Base-by-base conservation (phyloP, 495 filamentous ascomycete genomes). In the Penicillium taxi region DNA sequence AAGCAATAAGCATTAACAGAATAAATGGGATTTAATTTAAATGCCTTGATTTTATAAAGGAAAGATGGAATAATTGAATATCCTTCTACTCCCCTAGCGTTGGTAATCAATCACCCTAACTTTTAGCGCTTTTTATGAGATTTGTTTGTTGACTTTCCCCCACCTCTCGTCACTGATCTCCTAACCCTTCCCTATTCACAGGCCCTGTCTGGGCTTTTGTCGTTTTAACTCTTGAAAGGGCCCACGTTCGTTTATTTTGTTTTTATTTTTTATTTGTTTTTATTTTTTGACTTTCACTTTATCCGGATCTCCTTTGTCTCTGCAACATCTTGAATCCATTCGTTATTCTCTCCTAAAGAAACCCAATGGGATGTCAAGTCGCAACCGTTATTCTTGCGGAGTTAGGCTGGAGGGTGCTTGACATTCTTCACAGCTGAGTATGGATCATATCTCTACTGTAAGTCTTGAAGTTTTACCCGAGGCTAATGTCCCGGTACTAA, bases 401-500 rank as follows among this genome's bases (percentile, higher is more conserved):
- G 57, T 48, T 67, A 50, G 63, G 54, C 53, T 59, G 54, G 51
- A 53, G 53, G 55, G 53, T 61, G 55, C 42, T 50, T 60, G 48
- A 50, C 44, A 52, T 56, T 57, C 39, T 52, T 45, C 42, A 37
- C 50, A 40, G 52, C 52, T 55, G 47, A 67, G 53, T 32, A 70
- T 70, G 67, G 66, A 69, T 51, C 62, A 69, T 62, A 50, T 69
- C 41, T 67, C 67, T 33, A 71, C 64, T 12, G 66, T 71, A 54
- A 59, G 64, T 21, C 12, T 19, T 21, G 8, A 3, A 17, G 21
- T 9, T 18, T 25, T 14, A 18, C 28, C 18, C 11, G 16, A 29
- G 6, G 32, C 26, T 20, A 9, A 16, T 17, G 14, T 12, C 12
- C 29, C 3, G 7, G 16, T 2, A 43, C 48, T 50, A 32, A 48